Conservation (phyloP, 1,139 yeast species). For the Suhomyces bolitotheri region DNA sequence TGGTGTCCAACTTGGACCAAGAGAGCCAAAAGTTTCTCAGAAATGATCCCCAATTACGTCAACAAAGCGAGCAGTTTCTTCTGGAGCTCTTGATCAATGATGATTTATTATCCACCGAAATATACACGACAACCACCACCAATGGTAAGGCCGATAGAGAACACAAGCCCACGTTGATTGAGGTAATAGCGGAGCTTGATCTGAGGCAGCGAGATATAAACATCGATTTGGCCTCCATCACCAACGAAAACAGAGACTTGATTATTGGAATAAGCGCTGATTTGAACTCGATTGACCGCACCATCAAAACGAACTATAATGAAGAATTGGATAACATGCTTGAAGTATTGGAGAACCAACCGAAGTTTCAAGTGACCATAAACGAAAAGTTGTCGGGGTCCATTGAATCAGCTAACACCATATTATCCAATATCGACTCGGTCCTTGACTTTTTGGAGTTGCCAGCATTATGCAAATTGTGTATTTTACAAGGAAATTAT, state of each 20-base stretch:
- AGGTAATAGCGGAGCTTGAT: constrained; percentile 51
- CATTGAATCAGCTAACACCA: constrained; percentile 30
- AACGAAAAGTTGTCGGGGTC: constrained; percentile 27
- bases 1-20: constrained; percentile 20
- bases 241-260: constrained; percentile 41
- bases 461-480: constrained; percentile 79
- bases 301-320: constrained; percentile 25
- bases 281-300: constrained; percentile 26
- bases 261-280: constrained; percentile 42
- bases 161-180: constrained; percentile 34
- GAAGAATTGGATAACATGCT: constrained; percentile 25
- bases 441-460: constrained; percentile 78
- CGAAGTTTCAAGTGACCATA: constrained; percentile 17
- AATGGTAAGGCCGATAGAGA: constrained; percentile 11
- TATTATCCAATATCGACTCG: constrained; percentile 67
- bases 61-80: constrained; percentile 19
- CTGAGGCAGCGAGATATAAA: constrained; percentile 33
- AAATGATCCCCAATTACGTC: constrained; percentile 15
- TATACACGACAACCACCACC: constrained; percentile 33
- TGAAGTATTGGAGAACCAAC: constrained; percentile 7
- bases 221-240: constrained; percentile 32
- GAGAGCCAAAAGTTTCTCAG: constrained; percentile 16
- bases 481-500: constrained; percentile 83
- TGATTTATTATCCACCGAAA: constrained; percentile 43
- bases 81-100: constrained; percentile 38